Conservation (phyloP, 2,329 filamentous ascomycete species). For the Cladosporium austrohemisphaericum region DNA sequence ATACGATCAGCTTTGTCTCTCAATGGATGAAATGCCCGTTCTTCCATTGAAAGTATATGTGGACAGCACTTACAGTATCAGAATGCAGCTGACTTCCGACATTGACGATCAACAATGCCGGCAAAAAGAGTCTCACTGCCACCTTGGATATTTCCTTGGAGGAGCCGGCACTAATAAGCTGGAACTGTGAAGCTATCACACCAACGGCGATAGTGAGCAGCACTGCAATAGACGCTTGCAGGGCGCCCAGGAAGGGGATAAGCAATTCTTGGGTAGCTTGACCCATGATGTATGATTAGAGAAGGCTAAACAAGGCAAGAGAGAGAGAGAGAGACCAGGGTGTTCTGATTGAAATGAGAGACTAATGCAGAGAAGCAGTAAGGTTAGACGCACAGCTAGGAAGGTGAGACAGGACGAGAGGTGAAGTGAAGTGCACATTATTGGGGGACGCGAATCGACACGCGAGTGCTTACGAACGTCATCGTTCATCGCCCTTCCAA, state of each 20-base stretch:
- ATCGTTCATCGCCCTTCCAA: too few species aligned
- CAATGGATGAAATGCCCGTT: background rate
- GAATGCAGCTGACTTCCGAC: constrained; percentile 50
- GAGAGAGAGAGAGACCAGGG: background rate
- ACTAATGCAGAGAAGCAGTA: background rate
- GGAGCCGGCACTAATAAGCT: constrained; percentile 44
- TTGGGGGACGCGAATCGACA: too few species aligned
- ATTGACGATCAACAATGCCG: constrained; percentile 52
- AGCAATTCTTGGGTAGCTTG: constrained; percentile 24
- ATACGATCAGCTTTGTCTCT: background rate
- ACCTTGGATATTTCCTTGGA: constrained; percentile 52
- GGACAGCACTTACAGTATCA: constrained; percentile 42
- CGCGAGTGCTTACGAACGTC: too few species aligned
- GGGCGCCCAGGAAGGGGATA: constrained; percentile 48
- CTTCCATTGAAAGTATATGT: background rate
- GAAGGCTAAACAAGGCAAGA: background rate
- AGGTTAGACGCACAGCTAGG: background rate
- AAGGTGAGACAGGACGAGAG: background rate
- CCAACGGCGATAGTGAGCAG: constrained; percentile 53
- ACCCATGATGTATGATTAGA: constrained; percentile 8
- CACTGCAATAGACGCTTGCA: constrained; percentile 54
- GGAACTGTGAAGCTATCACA: constrained; percentile 49
- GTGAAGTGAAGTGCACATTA: constrained; percentile 5
- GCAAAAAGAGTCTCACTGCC: constrained; percentile 53
- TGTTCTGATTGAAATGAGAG: background rate